Evolutionary conservation across 2,329 filamentous ascomycete genomes (phyloP), one percentile per base, ranked within the genome.

Genomic region (Alternaria sp.): DNA sequence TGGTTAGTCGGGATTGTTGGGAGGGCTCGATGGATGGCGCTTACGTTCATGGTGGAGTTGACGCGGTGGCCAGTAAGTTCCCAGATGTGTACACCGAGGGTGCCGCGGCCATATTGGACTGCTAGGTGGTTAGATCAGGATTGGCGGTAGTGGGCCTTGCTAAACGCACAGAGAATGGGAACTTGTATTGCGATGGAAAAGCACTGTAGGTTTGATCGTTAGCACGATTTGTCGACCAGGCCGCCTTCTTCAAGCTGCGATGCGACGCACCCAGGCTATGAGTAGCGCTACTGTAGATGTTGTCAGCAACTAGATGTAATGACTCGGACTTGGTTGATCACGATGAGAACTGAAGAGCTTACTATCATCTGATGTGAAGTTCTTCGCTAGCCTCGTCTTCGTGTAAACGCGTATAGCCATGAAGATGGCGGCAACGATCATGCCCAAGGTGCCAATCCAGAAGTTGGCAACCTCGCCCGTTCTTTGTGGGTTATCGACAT

Each of bases 331-430:
- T 26, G 5, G 4, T 1, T 5, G 15, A 18, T 49, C 8, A 11
- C 4, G 26, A 10, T 10, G 10, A 28, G 26, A 28, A 11, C 26
- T 26, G 2, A 26, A 26, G 25, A 37, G 8, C 33, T 26, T 55
- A 75, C 74, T 62, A 64, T 77, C 74, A 49, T 77, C 75, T n/a
- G 70, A n/a, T 15, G 67, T 61, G 14, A 78, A 60, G 4, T 58
- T 65, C 15, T 66, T 66, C 5, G 66, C 67, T 4, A 77, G 56
- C 8, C 64, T 14, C 1, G 65, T 21, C 54, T 77, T 77, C 2
- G 70, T 69, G 49, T 76, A 77, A 15, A 77, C 45, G 11, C 74
- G 66, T 47, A 74, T 67, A 4, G 63, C 23, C 18, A 77, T 47
- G 47, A 77, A 72, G 0, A 73, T 11, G 9, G 72, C 25, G 2